Evolutionary conservation across 192 early-diverging fungal genomes (phyloP), one percentile per base, ranked within the genome.

Genomic region (Backusella mclennaniae): DNA sequence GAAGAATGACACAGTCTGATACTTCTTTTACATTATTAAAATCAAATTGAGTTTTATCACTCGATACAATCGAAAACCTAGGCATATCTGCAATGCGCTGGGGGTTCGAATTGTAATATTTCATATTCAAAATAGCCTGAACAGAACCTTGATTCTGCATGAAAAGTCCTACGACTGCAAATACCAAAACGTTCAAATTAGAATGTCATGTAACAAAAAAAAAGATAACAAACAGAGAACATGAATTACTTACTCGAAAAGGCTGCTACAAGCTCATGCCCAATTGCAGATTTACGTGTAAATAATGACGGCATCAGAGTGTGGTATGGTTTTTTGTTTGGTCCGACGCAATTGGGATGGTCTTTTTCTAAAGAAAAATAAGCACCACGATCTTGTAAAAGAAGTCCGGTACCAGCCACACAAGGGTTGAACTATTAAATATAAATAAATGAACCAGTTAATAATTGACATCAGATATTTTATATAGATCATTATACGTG

Each of bases 71-170:
- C 77, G 88, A 89, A 68, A 94, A 82, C 36, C 94, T 83, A 71
- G 90, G 91, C 1, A 84, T 75, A 78, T 95, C 94, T 17, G 94
- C 76, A 23, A 91, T 89, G 19, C 72, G 77, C 79, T 95, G 94
- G 52, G 89, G 87, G 44, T 84, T 82, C 73, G 87, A 84, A 2
- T 82, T 79, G 63, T 88, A 89, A 73, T 86, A 82, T 53, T 87
- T 66, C 23, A 91, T 79, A 70, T 93, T 93, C 42, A 94, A 68
- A 71, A 95, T 80, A 11, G 92, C 89, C 83, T 95, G 94, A 3
- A 94, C 79, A 39, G 94, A 92, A 17, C 93, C 93, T 83, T 94
- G 93, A 21, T 92, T 92, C 79, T 95, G 94, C 87, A 91, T 92
- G 77, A 87, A 92, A 6, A 88, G 90, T 38, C 93, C 94, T 90